These are phyloP conservation scores for Vaccinium darrowii DNA, from an alignment of 148 eudicot genomes.

Conservation along the genomic window DNA sequence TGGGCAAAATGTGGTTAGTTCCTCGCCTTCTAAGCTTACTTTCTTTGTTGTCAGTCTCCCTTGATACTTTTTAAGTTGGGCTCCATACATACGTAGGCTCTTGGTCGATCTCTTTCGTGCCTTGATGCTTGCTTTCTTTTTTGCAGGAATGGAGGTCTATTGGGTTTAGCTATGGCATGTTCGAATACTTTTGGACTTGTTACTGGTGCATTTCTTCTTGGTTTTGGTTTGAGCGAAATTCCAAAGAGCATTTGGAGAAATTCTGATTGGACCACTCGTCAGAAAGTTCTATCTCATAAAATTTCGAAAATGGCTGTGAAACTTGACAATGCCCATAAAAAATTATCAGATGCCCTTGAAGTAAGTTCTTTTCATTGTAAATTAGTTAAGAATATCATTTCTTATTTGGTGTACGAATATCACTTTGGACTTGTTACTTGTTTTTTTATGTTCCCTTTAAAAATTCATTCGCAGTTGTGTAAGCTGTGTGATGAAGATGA, in stretches of 20 bases:
- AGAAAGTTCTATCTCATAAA: constrained; percentile 83
- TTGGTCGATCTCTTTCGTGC: constrained; percentile 1
- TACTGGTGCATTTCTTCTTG: constrained; percentile 96
- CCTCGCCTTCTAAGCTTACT: neutral
- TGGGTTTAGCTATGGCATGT: constrained; percentile 95
- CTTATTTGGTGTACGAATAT: neutral
- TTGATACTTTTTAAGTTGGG: constrained; percentile 15
- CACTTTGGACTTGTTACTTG: neutral
- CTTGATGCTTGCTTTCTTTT: constrained; percentile 3
- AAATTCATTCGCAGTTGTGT: neutral
- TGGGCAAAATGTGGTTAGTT: constrained; percentile 61
- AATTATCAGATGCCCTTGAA: constrained; percentile 86
- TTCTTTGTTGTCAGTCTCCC: constrained; percentile 3
- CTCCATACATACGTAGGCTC: neutral
- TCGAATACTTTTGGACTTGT: constrained; percentile 98
- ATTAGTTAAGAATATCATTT: neutral
- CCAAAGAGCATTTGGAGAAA: constrained; percentile 90
- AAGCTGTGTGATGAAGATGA: neutral
- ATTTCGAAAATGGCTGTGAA: constrained; percentile 86
- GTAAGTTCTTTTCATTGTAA: constrained; percentile 46
- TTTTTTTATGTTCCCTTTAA: neutral
- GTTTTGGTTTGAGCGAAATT: constrained; percentile 96
- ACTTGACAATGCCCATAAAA: constrained; percentile 93
- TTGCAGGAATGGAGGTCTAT: constrained; percentile 61
- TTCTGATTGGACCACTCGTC: constrained; percentile 90